These are phyloP conservation scores for Desmodesmus armatus DNA, from an alignment of 139 green algal species.

Conservation along the genomic window DNA sequence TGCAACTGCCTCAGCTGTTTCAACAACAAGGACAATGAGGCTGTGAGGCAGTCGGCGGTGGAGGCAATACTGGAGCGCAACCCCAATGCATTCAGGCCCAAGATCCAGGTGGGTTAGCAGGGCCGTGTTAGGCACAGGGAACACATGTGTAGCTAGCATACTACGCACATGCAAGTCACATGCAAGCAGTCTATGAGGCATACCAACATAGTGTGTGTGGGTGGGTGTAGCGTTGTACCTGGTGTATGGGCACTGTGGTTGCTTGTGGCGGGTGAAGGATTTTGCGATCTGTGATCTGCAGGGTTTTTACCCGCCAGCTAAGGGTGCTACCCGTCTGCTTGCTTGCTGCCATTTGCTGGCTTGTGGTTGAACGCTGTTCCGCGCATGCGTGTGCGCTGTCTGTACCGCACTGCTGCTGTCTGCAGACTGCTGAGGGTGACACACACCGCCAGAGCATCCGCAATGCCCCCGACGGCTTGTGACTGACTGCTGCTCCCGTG, in stretches of 20 bases:
- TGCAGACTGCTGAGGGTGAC: constrained; percentile 40
- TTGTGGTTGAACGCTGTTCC: background rate
- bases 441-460: background rate
- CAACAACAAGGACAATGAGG: constrained; percentile 88
- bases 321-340: too few relatives aligned
- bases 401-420: background rate
- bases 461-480: constrained; percentile 25
- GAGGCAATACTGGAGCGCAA: constrained; percentile 92
- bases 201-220: background rate
- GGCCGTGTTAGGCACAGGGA: too few relatives aligned
- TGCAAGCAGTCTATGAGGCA: too few relatives aligned
- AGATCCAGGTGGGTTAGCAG: constrained; percentile 74
- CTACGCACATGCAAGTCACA: too few relatives aligned
- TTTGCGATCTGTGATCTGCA: too few relatives aligned
- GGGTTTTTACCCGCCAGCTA: too few relatives aligned
- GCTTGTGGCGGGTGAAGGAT: too few relatives aligned
- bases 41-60: constrained; percentile 78
- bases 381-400: background rate
- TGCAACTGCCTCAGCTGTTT: constrained; percentile 93
- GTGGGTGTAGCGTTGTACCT: too few relatives aligned
- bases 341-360: background rate
- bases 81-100: constrained; percentile 91
- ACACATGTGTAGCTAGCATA: too few relatives aligned
- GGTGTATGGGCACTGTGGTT: too few relatives aligned
- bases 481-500: background rate